Percentiles rank a stretch among this genome's conserved stretches.
phyloP scores from a whole-genome alignment of 805 yeast genomes.

The Wickerhamiella kazuoi region DNA sequence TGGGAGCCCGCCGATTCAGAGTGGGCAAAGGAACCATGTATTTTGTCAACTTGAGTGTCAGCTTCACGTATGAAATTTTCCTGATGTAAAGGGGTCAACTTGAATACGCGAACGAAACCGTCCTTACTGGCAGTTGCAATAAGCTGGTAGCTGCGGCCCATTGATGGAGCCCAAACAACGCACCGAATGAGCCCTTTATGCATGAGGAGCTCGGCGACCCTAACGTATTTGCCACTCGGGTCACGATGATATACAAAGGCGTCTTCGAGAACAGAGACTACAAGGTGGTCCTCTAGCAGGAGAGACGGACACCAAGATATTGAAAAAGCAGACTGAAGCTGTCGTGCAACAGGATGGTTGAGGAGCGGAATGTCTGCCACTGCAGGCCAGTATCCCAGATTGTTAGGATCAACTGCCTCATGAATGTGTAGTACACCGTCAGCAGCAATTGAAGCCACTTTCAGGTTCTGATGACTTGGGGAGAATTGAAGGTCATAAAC shows the following conservation, averaged over 20 bases:
- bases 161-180: slow-evolving; percentile 91
- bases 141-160: slow-evolving; percentile 76
- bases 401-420: slow-evolving; percentile 82
- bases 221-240: slow-evolving; percentile 26
- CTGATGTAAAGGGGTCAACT: slow-evolving; percentile 27
- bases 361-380: slow-evolving; percentile 48
- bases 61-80: no score
- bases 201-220: slow-evolving; percentile 52
- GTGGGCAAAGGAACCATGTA: no score
- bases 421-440: slow-evolving; percentile 76
- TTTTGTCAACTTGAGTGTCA: no score
- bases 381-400: slow-evolving; percentile 63
- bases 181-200: slow-evolving; percentile 76
- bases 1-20: no score
- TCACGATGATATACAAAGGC: slow-evolving; percentile 57
- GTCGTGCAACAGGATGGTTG: slow-evolving; percentile 55
- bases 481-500: slow-evolving; percentile 81
- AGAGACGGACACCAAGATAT: slow-evolving; percentile 84
- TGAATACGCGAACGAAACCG: slow-evolving; percentile 76
- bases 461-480: slow-evolving; percentile 65
- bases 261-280: slow-evolving; percentile 72
- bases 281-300: slow-evolving; percentile 62
- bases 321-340: slow-evolving; percentile 70
- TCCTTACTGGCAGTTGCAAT: slow-evolving; percentile 94
- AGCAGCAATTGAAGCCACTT: slow-evolving; percentile 71